Conservation (phyloP, 345 rosid species). For the Camelina neglecta region DNA sequence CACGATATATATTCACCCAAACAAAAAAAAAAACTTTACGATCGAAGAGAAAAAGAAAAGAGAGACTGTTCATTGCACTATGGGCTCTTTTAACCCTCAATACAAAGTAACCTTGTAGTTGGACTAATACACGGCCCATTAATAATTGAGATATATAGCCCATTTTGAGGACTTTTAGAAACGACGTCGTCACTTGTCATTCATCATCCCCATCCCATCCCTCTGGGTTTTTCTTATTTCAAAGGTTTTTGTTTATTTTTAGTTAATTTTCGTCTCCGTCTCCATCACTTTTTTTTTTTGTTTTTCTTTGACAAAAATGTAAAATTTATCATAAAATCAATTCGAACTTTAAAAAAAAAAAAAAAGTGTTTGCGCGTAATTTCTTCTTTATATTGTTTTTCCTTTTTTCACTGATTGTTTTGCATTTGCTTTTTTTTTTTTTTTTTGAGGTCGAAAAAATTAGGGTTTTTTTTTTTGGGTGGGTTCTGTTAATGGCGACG, state of each 20-base stretch:
- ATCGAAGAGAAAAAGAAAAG: conserved; percentile 5
- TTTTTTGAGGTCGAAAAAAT: conserved; percentile 6
- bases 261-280: conserved; percentile 9
- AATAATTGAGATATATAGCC: not conserved
- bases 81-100: not conserved
- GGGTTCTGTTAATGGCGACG: conserved; percentile 54
- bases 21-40: conserved; percentile 8
- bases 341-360: conserved; percentile 9
- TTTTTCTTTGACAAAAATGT: no score
- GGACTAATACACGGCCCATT: conserved; percentile 10
- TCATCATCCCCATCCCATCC: no score
- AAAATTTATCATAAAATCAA: conserved; percentile 1
- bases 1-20: conserved; percentile 7
- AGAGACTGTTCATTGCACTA: not conserved
- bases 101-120: not conserved
- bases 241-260: not conserved
- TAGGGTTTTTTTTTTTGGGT: conserved; percentile 32
- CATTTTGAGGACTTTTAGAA: not conserved
- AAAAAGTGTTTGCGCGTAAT: no score
- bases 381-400: not conserved
- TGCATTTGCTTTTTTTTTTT: not conserved
- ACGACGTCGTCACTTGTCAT: not conserved
- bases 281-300: not conserved
- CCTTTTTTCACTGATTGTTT: conserved; percentile 21
- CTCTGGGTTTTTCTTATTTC: not conserved